Conservation (phyloP, 2,329 filamentous ascomycete species). For the Sordariomycetes sp. region DNA sequence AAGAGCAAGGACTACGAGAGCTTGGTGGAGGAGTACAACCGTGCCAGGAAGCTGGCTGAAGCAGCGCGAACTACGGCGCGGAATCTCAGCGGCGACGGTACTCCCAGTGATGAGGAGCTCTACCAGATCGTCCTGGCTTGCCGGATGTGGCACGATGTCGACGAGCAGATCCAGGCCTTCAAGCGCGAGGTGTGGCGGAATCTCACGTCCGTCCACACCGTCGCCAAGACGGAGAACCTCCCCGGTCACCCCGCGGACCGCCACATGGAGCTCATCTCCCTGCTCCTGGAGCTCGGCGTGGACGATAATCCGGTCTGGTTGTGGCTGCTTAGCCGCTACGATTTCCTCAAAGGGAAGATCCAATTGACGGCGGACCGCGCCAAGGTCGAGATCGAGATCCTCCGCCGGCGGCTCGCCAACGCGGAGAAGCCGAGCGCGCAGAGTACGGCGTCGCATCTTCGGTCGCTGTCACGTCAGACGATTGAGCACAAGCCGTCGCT, state of each 20-base stretch:
- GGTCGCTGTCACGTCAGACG: slow-evolving; percentile 58
- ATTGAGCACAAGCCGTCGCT: slow-evolving; percentile 49
- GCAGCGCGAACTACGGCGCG: slow-evolving; percentile 63
- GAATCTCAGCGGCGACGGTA: slow-evolving; percentile 28
- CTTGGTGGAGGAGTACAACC: slow-evolving; percentile 76
- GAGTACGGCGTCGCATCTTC: slow-evolving; percentile 63
- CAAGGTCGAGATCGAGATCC: slow-evolving; percentile 83
- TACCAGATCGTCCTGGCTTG: slow-evolving; percentile 82
- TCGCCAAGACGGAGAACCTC: slow-evolving; percentile 36
- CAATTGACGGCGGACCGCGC: slow-evolving; percentile 71
- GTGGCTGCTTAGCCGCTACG: slow-evolving; percentile 84
- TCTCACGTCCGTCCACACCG: slow-evolving; percentile 57
- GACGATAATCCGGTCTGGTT: slow-evolving; percentile 95
- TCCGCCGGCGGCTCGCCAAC: slow-evolving; percentile 69
- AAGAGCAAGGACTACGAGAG: slow-evolving; percentile 84
- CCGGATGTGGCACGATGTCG: slow-evolving; percentile 91
- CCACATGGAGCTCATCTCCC: slow-evolving; percentile 81
- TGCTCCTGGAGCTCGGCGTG: slow-evolving; percentile 87
- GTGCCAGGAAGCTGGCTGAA: slow-evolving; percentile 71
- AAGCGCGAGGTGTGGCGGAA: slow-evolving; percentile 85
- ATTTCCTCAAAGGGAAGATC: slow-evolving; percentile 81
- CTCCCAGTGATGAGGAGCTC: slow-evolving; percentile 66
- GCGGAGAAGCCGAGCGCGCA: slow-evolving; percentile 61
- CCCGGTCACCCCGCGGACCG: slow-evolving; percentile 58
- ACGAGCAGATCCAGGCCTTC: slow-evolving; percentile 75